Base-by-base conservation (phyloP, 2,329 filamentous ascomycete genomes). In the Lomentospora prolificans region DNA sequence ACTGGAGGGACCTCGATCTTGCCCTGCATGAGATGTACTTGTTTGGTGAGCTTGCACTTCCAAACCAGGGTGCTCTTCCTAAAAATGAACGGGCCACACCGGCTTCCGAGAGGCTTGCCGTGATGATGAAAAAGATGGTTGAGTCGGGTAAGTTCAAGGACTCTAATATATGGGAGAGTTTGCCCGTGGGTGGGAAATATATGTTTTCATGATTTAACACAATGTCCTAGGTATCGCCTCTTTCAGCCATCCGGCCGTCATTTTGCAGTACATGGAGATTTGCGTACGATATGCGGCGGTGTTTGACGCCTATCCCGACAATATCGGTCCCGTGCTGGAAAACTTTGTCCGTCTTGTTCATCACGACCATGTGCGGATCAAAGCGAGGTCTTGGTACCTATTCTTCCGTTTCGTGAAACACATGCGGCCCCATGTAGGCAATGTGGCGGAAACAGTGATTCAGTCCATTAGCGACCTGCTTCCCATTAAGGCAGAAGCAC, bases 241-340 rank as follows among this genome's bases (percentile, higher is more conserved):
- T 46, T 95, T 92, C 69, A 84, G 86, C 14, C 94, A 97, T 67
- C 92, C 94, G 1, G 90, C 91, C 14, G 91, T 96, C 53, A 83
- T 96, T 60, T 77, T 99, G 22, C 90, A 96, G 71, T 99, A 95
- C 66, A 96, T 99, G 91, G 94, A 99, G 69, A 95, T 96, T 33
- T 96, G 91, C 68, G 91, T 96, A 56, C 86, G 94, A 53, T 99
- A 99, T 71, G 89, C 86, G 67, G 82, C 85, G 27, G 95, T 96
- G 69, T 97, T 99, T 67, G 91, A 97, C 66, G 83, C 84, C 56
- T 88, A 96, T 65, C 78, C 84, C 28, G 77, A 86, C 22, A 85
- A 89, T 58, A 95, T 97, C 52, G 89, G 89, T 2, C 86, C 85
- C 60, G 90, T 94, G 1, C 77, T 99, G 44, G 90, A 96, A 65